Evolutionary conservation across 2,329 filamentous ascomycete species (phyloP), one percentile per base, ranked within the genome.

Genomic region (Ceratocystis diversiconidia): DNA sequence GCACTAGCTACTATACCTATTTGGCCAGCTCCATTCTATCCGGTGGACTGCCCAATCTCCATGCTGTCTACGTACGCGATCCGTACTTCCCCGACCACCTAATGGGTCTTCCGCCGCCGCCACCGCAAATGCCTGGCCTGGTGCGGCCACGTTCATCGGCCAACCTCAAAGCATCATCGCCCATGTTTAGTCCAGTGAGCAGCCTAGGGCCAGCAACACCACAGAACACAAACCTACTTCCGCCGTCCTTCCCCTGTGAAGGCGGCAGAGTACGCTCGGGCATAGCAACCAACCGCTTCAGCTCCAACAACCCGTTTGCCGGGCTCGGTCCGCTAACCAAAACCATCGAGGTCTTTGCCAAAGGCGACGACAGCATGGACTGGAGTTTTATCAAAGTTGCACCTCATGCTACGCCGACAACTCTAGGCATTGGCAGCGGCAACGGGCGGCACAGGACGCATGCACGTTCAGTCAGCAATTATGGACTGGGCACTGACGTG

Each of bases 31-130:
- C 90, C 0, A 82, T 97, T 41, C 83, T 94, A 68, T 82, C 85
- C 17, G 87, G 87, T 68, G 82, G 84, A 6, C 80, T 97, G 6
- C 90, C 91, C 0, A 82, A 81, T 44, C 80, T 97, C 7, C 81
- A 81, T 44, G 83, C 86, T 25, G 82, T 97, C 6, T 96, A 95
- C 73, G 92, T 96, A 19, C 87, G 90, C 62, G 91, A 96, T 71
- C 83, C 87, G 30, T 80, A 83, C 62, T 96, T 97, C 73, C 86
- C 91, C 1, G 90, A 95, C 70, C 81, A 86, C 10, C 82, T 96
- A 5, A 80, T 91, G 55, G 79, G 79, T 15, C 79, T 92, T 5
- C 82, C 85, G 1, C 85, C 85, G 1, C 87, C 89, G 1, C 76
- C 85, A 1, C 88, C 87, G 1, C 87, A 89, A 0, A 78, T 74